Percentiles rank a stretch among this genome's conserved stretches.
phyloP scores from a whole-genome alignment of 129 eudicot genomes.

The Glebionis coronaria region DNA sequence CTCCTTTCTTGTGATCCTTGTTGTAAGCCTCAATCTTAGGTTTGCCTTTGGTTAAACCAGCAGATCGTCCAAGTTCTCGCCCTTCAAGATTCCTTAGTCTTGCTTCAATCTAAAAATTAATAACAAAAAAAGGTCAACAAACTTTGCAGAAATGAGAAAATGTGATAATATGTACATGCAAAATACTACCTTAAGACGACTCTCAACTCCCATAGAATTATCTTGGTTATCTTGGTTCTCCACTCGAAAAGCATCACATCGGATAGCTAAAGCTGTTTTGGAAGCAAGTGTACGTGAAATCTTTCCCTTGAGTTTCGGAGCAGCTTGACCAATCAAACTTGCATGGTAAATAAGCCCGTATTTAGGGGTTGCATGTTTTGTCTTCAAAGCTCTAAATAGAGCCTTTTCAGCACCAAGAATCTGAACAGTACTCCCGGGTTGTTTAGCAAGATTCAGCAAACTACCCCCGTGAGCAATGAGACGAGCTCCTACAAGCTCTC shows the following conservation, averaged over 20 bases:
- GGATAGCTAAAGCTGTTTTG: constrained; percentile 80
- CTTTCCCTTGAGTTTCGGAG: constrained; percentile 90
- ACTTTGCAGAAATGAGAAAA: not conserved
- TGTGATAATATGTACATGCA: not conserved
- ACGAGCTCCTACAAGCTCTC: constrained; percentile 98
- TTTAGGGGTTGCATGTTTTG: constrained; percentile 96
- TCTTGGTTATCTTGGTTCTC: constrained; percentile 79
- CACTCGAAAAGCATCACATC: constrained; percentile 91
- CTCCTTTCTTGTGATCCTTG: constrained; percentile 82
- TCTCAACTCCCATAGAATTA: constrained; percentile 92
- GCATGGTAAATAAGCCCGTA: constrained; percentile 96
- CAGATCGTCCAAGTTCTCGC: constrained; percentile 71
- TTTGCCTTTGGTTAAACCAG: constrained; percentile 91
- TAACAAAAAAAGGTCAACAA: not conserved
- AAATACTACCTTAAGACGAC: constrained; percentile 65
- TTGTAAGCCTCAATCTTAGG: constrained; percentile 88
- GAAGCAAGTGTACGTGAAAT: constrained; percentile 93
- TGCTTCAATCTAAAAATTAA: constrained; percentile 70
- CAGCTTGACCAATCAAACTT: constrained; percentile 92
- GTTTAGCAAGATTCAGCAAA: constrained; percentile 88
- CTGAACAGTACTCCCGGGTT: constrained; percentile 96
- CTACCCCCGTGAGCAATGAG: constrained; percentile 94
- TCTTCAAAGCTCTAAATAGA: constrained; percentile 91
- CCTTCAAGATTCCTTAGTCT: constrained; percentile 86
- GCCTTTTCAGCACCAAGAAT: constrained; percentile 99